A percentile compares a stretch with the other conserved stretches of the same genome.
phyloP scores from a whole-genome alignment of 2,329 filamentous ascomycete species.

The Pyrenophora tritici-repentis region DNA sequence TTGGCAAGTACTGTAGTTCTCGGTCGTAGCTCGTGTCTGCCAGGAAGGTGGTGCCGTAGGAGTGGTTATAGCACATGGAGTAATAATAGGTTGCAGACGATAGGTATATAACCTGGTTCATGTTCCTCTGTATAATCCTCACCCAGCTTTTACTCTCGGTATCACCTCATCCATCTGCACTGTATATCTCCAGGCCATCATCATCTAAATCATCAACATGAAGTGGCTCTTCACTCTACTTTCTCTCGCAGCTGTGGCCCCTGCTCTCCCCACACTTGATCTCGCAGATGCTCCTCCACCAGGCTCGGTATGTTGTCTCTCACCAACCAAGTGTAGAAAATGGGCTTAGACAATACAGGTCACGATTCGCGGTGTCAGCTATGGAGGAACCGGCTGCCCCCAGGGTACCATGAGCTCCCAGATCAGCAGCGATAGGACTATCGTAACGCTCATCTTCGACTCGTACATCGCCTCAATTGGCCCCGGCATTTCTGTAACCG shows the following conservation, averaged over 20 bases:
- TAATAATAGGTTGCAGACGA: constrained; percentile 20
- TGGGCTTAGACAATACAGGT: constrained; percentile 39
- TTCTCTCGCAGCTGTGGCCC: constrained; percentile 39
- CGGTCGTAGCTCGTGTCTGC: constrained; percentile 22
- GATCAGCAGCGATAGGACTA: constrained; percentile 52
- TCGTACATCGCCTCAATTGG: constrained; percentile 58
- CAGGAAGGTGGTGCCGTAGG: constrained; percentile 21
- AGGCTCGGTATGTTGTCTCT: constrained; percentile 30
- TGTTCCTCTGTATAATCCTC: constrained; percentile 37
- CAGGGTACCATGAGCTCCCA: constrained; percentile 51
- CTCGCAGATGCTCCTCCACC: constrained; percentile 37
- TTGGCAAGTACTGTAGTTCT: constrained; percentile 38
- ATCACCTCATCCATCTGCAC: constrained; percentile 21
- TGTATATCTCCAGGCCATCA: constrained; percentile 17
- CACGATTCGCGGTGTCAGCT: constrained; percentile 51
- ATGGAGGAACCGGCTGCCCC: constrained; percentile 57
- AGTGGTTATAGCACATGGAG: constrained; percentile 11
- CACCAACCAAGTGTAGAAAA: background rate
- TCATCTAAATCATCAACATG: constrained; percentile 38
- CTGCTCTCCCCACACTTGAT: constrained; percentile 23
- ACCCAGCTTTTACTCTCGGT: constrained; percentile 34
- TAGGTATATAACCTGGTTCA: constrained; percentile 41
- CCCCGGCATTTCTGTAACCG: constrained; percentile 48
- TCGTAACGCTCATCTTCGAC: constrained; percentile 60
- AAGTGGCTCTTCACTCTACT: constrained; percentile 46